Conservation (phyloP, 2,329 filamentous ascomycete species). For the Aspergillus fijiensis region DNA sequence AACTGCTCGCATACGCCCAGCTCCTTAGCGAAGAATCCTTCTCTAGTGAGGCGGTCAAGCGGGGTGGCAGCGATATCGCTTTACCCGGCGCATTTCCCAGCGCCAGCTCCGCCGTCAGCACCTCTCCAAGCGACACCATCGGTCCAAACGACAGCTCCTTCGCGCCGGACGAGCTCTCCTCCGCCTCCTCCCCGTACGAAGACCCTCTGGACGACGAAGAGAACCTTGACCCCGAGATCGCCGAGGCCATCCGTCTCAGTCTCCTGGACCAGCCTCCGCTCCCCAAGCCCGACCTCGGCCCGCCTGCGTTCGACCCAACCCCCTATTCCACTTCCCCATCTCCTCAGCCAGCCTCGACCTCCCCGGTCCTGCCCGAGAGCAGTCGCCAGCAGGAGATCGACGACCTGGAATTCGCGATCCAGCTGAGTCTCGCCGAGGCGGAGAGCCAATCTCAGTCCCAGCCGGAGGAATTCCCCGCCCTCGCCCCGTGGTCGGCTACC, state of each 20-base stretch:
- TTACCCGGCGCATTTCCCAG: constrained; percentile 1
- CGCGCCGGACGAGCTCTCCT: constrained; percentile 31
- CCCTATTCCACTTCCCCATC: constrained; percentile 18
- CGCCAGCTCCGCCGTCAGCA: constrained; percentile 41
- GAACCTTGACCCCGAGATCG: constrained; percentile 58
- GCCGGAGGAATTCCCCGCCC: constrained; percentile 20
- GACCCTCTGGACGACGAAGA: constrained; percentile 45
- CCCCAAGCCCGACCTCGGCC: constrained; percentile 29
- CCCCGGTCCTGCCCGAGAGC: constrained; percentile 29
- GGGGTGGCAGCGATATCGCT: constrained; percentile 37
- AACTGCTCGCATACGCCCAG: constrained; percentile 62
- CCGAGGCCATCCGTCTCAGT: constrained; percentile 61
- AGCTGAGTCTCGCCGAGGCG: constrained; percentile 61
- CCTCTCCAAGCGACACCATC: constrained; percentile 39
- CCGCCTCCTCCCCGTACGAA: constrained; percentile 38
- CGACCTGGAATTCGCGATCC: constrained; percentile 62
- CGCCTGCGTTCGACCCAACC: constrained; percentile 36
- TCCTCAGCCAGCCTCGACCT: constrained; percentile 16
- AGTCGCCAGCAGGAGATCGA: constrained; percentile 50
- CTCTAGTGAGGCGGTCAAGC: constrained; percentile 50
- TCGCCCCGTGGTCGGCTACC: constrained; percentile 19
- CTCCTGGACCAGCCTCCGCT: constrained; percentile 36
- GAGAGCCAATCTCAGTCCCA: constrained; percentile 51
- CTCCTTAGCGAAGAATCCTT: constrained; percentile 62
- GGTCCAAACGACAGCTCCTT: constrained; percentile 33